Evolutionary conservation across 2,329 filamentous ascomycete genomes (phyloP).

Genomic region (Monosporascus sp.): DNA sequence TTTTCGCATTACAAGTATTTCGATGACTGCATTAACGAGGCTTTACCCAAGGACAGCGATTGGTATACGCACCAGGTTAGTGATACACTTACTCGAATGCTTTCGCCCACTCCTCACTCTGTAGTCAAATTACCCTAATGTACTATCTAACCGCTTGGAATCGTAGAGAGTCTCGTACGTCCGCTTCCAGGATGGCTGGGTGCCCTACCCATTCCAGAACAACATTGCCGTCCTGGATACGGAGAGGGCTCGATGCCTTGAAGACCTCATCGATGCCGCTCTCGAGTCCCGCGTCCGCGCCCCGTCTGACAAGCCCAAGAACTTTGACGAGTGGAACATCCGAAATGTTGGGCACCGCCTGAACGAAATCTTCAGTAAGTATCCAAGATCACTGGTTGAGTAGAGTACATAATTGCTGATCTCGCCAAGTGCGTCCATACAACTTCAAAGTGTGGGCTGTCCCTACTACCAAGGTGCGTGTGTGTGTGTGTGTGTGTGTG

Average conservation of each 20-base stretch:
- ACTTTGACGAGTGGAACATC: slow-evolving; percentile 98
- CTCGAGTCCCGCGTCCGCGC: slow-evolving; percentile 79
- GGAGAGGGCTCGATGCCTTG: slow-evolving; percentile 90
- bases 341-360: slow-evolving; percentile 85
- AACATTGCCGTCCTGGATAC: slow-evolving; percentile 98
- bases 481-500: no score
- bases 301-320: slow-evolving; percentile 71
- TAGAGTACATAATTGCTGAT: no score
- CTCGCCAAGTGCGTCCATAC: slow-evolving; percentile 71
- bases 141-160: no score
- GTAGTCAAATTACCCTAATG: no score
- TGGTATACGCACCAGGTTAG: slow-evolving; percentile 88
- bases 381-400: no score
- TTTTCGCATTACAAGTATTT: slow-evolving; percentile 99
- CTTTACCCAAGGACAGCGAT: slow-evolving; percentile 86
- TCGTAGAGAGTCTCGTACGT: slow-evolving; percentile 80
- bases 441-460: slow-evolving; percentile 99
- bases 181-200: slow-evolving; percentile 93
- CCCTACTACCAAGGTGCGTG: slow-evolving; percentile 83
- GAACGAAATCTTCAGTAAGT: slow-evolving; percentile 75
- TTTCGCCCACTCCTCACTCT: no score
- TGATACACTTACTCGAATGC: no score
- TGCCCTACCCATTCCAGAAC: slow-evolving; percentile 99
- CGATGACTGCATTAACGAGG: slow-evolving; percentile 97
- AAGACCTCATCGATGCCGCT: slow-evolving; percentile 93